Percentiles rank a stretch among this genome's conserved stretches.
phyloP scores from a whole-genome alignment of 768 basidiomycete species.

The Fomitopsis pulvina region DNA sequence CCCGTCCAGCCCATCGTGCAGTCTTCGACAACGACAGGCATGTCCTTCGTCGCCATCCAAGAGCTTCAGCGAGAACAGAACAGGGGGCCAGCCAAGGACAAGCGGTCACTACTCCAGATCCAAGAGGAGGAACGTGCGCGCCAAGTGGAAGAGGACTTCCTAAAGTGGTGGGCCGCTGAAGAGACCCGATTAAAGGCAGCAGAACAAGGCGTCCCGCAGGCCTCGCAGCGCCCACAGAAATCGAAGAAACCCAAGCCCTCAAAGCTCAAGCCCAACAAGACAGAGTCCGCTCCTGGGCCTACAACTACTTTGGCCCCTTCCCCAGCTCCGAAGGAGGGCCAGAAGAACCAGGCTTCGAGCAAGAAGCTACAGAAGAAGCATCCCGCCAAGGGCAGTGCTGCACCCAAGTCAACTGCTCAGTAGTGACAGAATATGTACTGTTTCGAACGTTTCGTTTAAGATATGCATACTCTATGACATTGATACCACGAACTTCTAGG shows the following conservation, averaged over 20 bases:
- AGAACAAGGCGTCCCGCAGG: constrained; percentile 16
- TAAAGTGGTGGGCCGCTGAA: constrained; percentile 87
- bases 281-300: background rate
- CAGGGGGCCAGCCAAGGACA: constrained; percentile 36
- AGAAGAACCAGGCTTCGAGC: background rate
- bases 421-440: too few relatives aligned
- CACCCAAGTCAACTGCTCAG: background rate
- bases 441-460: too few relatives aligned
- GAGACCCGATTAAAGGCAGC: constrained; percentile 63
- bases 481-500: background rate
- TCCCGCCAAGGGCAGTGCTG: background rate
- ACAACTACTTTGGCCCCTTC: background rate
- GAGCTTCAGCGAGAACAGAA: constrained; percentile 60
- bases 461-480: background rate
- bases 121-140: constrained; percentile 75
- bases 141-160: constrained; percentile 70
- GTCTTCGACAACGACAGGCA: constrained; percentile 21
- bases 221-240: constrained; percentile 4
- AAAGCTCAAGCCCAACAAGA: background rate
- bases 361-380: background rate
- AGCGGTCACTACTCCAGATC: constrained; percentile 70
- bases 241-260: constrained; percentile 4
- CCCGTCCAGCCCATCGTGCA: constrained; percentile 42
- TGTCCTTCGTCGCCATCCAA: constrained; percentile 85
- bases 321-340: background rate